These are phyloP conservation scores for Helenozyma rhizophorensis DNA, from an alignment of 805 yeast genomes.

Conservation along the genomic window DNA sequence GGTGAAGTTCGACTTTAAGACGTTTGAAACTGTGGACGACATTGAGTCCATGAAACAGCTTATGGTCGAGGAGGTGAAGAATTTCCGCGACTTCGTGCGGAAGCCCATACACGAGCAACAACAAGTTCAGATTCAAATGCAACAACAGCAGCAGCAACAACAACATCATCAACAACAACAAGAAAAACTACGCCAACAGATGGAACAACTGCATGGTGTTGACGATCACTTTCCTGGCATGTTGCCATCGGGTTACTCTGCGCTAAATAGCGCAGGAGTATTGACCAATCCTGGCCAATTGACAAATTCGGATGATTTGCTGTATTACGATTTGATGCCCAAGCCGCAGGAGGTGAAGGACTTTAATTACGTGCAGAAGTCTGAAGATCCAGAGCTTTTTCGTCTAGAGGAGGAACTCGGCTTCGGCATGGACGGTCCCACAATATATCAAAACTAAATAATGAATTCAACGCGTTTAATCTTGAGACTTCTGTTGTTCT, in stretches of 20 bases:
- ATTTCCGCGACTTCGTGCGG: constrained; percentile 77
- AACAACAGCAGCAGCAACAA: constrained; percentile 24
- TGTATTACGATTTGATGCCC: constrained; percentile 35
- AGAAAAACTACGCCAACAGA: constrained; percentile 5
- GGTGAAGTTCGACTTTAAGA: constrained; percentile 72
- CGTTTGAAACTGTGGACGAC: constrained; percentile 79
- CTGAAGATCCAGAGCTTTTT: constrained; percentile 25
- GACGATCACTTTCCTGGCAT: constrained; percentile 11
- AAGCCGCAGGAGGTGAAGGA: constrained; percentile 43
- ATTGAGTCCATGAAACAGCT: constrained; percentile 68
- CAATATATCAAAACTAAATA: too few species aligned
- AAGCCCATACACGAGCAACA: constrained; percentile 60
- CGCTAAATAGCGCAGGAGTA: constrained; percentile 17
- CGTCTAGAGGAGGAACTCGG: constrained; percentile 42
- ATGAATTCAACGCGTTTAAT: background rate
- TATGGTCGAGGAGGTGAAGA: constrained; percentile 74
- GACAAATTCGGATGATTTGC: constrained; percentile 18
- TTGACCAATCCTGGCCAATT: constrained; percentile 20
- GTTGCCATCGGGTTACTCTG: constrained; percentile 9
- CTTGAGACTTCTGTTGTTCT: background rate
- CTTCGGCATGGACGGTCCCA: constrained; percentile 39
- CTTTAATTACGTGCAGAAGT: constrained; percentile 21
- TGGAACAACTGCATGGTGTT: constrained; percentile 5
- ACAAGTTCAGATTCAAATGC: constrained; percentile 34
- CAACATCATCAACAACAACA: constrained; percentile 14